Conservation (phyloP, 1,284 basidiomycete genomes). For the Tilletia setariae region DNA sequence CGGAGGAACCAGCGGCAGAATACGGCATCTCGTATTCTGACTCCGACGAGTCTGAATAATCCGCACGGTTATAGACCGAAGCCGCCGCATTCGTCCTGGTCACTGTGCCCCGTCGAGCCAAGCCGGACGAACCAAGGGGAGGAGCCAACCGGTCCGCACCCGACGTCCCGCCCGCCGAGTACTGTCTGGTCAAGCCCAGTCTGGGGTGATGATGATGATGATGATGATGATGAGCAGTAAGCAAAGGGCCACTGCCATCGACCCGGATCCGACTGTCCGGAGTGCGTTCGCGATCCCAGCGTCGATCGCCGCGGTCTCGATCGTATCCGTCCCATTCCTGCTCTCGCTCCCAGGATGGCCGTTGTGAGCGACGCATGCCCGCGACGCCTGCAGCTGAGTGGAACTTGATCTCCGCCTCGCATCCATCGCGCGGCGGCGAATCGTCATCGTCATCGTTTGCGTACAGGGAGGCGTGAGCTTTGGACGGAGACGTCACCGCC, state of each 20-base stretch:
- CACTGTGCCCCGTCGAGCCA: neutral
- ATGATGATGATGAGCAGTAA: too few relatives aligned
- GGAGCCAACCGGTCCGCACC: neutral
- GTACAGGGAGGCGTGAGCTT: too few relatives aligned
- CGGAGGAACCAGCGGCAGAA: neutral
- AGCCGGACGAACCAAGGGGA: neutral
- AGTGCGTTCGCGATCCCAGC: neutral
- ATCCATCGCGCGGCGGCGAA: too few relatives aligned
- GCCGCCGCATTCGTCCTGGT: neutral
- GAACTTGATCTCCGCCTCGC: slow-evolving; percentile 12
- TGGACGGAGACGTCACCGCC: too few relatives aligned
- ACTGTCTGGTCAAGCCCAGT: too few relatives aligned
- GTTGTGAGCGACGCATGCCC: slow-evolving; percentile 2
- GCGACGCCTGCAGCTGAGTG: slow-evolving; percentile 8
- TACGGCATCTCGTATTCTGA: neutral
- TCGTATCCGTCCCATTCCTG: too few relatives aligned
- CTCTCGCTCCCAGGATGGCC: neutral
- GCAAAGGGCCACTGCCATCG: neutral
- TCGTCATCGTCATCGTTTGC: too few relatives aligned
- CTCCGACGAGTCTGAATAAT: slow-evolving; percentile 13
- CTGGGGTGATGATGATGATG: too few relatives aligned
- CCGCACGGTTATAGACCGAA: slow-evolving; percentile 1
- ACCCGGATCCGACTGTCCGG: neutral
- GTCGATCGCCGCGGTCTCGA: neutral
- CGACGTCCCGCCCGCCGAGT: neutral